Conservation (phyloP, 805 yeast species). For the Hermanozyma aechmeae region DNA sequence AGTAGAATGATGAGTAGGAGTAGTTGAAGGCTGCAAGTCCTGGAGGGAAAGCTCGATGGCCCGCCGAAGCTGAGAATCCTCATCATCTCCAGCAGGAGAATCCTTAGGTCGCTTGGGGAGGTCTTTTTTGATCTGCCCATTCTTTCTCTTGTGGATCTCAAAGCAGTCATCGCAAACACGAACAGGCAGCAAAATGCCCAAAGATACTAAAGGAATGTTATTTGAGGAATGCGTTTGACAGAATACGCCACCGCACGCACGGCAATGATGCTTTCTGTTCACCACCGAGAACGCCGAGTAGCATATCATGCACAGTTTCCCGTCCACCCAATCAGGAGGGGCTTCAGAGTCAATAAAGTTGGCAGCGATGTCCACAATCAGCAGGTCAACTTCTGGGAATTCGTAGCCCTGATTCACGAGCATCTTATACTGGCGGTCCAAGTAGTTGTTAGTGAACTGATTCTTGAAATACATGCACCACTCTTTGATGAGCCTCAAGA, state of each 20-base stretch:
- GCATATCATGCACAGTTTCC: constrained; percentile 92
- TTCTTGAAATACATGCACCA: constrained; percentile 71
- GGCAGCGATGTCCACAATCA: constrained; percentile 25
- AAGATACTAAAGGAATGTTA: constrained; percentile 59
- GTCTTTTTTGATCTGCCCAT: constrained; percentile 2
- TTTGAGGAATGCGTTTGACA: constrained; percentile 81
- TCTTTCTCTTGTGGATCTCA: constrained; percentile 43
- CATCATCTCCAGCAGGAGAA: constrained; percentile 28
- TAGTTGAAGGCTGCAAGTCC: constrained; percentile 30
- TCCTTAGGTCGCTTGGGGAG: neutral
- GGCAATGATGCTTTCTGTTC: constrained; percentile 91
- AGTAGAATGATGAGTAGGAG: too few species aligned
- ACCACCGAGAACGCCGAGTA: constrained; percentile 70
- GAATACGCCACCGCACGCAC: constrained; percentile 94
- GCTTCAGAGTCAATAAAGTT: constrained; percentile 75
- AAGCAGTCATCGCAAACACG: constrained; percentile 90
- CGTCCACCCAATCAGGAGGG: constrained; percentile 97
- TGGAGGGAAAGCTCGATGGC: constrained; percentile 75
- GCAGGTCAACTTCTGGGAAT: constrained; percentile 45
- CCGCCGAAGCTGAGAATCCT: constrained; percentile 64
- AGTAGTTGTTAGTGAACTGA: constrained; percentile 56
- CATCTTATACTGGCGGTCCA: constrained; percentile 50
- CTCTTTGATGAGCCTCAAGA: constrained; percentile 58
- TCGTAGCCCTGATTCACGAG: constrained; percentile 53
- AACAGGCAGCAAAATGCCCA: constrained; percentile 83